Base-by-base conservation (phyloP, 352 stramenopile species). In the Globisporangium spinosum region DNA sequence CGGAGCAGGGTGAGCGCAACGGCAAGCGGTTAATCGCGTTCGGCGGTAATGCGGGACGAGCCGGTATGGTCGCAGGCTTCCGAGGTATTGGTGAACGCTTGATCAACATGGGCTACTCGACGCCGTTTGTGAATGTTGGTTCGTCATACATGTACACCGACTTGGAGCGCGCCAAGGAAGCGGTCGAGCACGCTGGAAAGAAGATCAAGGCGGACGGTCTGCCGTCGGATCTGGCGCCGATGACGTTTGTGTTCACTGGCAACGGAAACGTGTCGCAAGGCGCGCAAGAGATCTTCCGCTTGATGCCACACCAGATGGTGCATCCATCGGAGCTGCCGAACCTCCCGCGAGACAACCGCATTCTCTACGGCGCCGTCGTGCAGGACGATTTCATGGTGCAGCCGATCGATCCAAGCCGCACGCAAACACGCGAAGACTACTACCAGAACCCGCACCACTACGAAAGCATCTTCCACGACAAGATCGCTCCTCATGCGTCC, bases 231-330 rank as follows among this genome's bases (percentile, higher is more conserved):
- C 70, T 98, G 38, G 70, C 79, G 22, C 90, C 90, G 12, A 90
- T 96, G 82, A 97, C 76, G 59, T 96, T 98, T 72, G 87, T 89
- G 29, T 98, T 98, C 72, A 99, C 97, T 20, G 93, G 93, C 66
- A 93, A 92, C 60, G 97, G 97, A 35, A 98, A 98, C 74, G 97
- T 98, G 8, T 95, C 93, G 20, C 84, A 95, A 65, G 97, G 96
- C 7, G 94, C 94, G n/a, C 89, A 97, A 55, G 93, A 98, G 75
- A 94, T 98, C 57, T 98, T 98, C 71, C 71, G 89, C 55, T 78
- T 98, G 54, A 91, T 99, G 76, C 96, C 96, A 17, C 95, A 98
- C 72, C 82, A 98, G 74, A 96, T 95, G 78, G 90, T 98, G 63
- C 68, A 91, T 17, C 85, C 90, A 12, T 91, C 92, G 0, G 91